Base-by-base conservation (phyloP, 2,329 filamentous ascomycete genomes). In the Xylariaceae sp. region DNA sequence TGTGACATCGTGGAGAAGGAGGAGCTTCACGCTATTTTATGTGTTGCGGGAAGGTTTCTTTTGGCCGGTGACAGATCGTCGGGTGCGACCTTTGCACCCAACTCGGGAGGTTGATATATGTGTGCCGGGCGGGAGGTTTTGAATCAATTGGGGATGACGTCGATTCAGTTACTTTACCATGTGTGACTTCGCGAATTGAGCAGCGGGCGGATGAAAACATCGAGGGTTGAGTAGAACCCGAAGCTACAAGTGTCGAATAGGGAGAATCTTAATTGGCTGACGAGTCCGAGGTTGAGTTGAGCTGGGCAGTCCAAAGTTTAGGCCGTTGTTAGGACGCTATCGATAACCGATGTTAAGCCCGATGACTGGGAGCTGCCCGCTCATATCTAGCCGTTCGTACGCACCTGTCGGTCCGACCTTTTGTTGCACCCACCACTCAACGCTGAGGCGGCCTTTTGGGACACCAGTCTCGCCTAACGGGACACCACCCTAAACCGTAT, bases 1-100 rank as follows among this genome's bases (percentile, higher is more conserved):
- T 71, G 62, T 31, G 71, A 71, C 73, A 76, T 76, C 54, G 32
- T 5, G 32, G 32, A 8, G 32, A 8, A 8, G 62, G 59, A 55
- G 61, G 12, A 26, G 39, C 35, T 31, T 5, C 37, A 34, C 40
- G 52, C 30, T 4, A 41, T 26, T 55, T 50, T 19, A 7, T 47
- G 6, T 47, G 11, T 41, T 55, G 42, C 26, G 31, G 6, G 19
- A 35, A 11, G 30, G 19, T 19, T 19, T 34, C n/a, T 31, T 48
- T 26, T 35, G 35, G 7, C 8, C 35, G 30, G n/a, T 11, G 7
- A 12, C 9, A 12, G 29, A 35, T 50, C 3, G 44, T 3, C 29
- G 11, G 11, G 12, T 32, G 27, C 26, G 37, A 26, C 8, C n/a
- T 19, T 45, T 29, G 5, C 3, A 29, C 32, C 3, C 3, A 30